Percentiles rank a stretch among this genome's conserved stretches.
Conservation (phyloP, 495 filamentous ascomycete genomes). For the Hyaloscypha variabilis region DNA sequence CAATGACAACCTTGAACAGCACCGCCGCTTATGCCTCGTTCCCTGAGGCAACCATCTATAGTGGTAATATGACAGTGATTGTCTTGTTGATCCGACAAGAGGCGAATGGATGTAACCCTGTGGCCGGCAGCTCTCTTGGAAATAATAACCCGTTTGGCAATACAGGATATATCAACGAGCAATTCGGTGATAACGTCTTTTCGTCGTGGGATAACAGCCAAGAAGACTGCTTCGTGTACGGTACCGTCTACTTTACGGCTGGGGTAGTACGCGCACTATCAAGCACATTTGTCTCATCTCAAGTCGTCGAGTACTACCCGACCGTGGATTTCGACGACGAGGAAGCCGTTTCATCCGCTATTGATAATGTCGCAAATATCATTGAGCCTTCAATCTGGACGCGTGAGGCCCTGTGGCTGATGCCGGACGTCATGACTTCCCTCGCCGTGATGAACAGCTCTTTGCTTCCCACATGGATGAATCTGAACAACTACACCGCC, state of each 20-base stretch:
- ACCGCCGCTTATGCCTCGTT: neutral
- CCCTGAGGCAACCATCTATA: neutral
- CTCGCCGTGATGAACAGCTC: constrained; percentile 23
- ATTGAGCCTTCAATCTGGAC: neutral
- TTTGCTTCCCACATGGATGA: constrained; percentile 20
- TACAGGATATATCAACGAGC: neutral
- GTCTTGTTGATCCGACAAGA: neutral
- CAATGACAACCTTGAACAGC: neutral
- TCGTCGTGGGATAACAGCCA: no score
- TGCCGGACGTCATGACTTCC: constrained; percentile 26
- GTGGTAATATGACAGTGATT: neutral
- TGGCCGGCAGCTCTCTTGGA: no score
- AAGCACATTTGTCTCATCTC: constrained; percentile 23
- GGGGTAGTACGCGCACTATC: constrained; percentile 17
- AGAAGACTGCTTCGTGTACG: neutral
- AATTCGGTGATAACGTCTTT: neutral
- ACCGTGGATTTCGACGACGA: no score
- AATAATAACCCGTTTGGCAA: neutral
- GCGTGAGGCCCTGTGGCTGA: constrained; percentile 20
- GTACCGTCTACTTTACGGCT: constrained; percentile 20
- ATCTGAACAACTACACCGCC: constrained; percentile 20
- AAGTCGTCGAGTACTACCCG: constrained; percentile 24
- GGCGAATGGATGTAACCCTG: neutral
- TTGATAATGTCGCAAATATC: neutral
- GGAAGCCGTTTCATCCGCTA: no score